A percentile compares a stretch with the other conserved stretches of the same genome.
phyloP scores from a whole-genome alignment of 2,329 filamentous ascomycete genomes.

The Calonectria multiphialidica region DNA sequence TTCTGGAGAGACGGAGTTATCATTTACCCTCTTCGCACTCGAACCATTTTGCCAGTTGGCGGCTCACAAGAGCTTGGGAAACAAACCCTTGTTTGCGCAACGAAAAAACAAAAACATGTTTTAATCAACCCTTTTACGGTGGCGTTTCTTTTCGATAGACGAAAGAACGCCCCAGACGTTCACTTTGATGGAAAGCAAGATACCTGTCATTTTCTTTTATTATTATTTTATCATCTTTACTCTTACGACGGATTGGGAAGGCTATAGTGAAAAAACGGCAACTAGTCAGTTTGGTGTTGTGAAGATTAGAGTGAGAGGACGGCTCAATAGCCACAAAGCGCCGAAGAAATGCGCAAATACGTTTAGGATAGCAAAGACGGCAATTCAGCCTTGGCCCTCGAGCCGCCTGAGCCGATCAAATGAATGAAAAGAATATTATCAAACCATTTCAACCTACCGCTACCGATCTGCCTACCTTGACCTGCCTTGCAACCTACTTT shows the following conservation, averaged over 20 bases:
- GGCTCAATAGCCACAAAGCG: slow-evolving; percentile 30
- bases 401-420: slow-evolving; percentile 15
- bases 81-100: slow-evolving; percentile 19
- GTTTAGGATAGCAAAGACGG: slow-evolving; percentile 23
- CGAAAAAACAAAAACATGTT: slow-evolving; percentile 30
- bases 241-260: slow-evolving; percentile 18
- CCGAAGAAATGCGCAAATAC: slow-evolving; percentile 27
- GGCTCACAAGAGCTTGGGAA: slow-evolving; percentile 23
- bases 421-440: slow-evolving; percentile 25
- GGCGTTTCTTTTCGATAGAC: slow-evolving; percentile 38
- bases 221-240: slow-evolving; percentile 22
- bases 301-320: slow-evolving; percentile 29
- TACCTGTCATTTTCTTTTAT: slow-evolving; percentile 25
- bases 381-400: background rate
- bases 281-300: slow-evolving; percentile 10
- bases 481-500: too few relatives aligned
- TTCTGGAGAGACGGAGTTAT: slow-evolving; percentile 35
- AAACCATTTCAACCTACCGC: background rate
- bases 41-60: slow-evolving; percentile 20
- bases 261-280: slow-evolving; percentile 18
- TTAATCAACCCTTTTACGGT: slow-evolving; percentile 22
- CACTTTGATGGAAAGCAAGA: slow-evolving; percentile 38
- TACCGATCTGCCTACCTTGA: background rate
- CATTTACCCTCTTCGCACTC: slow-evolving; percentile 20
- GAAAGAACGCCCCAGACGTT: slow-evolving; percentile 37